A percentile compares a stretch with the other conserved stretches of the same genome.
These are phyloP conservation scores for Malus fusca DNA, from an alignment of 306 rosid genomes.

Conservation along the genomic window DNA sequence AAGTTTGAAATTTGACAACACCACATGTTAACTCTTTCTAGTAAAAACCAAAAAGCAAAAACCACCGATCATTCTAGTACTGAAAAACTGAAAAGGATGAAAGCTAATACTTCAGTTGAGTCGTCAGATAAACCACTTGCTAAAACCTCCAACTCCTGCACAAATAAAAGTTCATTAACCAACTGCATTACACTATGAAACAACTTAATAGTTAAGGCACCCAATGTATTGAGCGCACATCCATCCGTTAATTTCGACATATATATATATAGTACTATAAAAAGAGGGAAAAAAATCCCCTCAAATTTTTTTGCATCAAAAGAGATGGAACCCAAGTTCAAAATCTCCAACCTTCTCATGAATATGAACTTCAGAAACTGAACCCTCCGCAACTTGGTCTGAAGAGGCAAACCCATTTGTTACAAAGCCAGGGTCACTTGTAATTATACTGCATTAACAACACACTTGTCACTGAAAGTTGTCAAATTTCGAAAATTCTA, in stretches of 20 bases:
- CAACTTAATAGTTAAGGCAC: neutral
- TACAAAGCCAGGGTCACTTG: conserved; percentile 41
- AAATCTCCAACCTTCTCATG: conserved; percentile 21
- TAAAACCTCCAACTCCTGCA: conserved; percentile 13
- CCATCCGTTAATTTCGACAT: too few relatives aligned
- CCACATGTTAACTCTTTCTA: neutral
- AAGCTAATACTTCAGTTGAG: neutral
- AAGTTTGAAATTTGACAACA: neutral
- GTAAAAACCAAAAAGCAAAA: neutral
- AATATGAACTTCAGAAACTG: neutral
- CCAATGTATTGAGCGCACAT: too few relatives aligned
- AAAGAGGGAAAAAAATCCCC: neutral
- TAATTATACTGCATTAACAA: conserved; percentile 27
- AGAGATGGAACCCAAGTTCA: neutral
- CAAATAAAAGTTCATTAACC: neutral
- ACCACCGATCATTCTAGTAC: too few relatives aligned
- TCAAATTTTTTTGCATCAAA: neutral
- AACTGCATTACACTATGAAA: neutral
- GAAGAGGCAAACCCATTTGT: conserved; percentile 1
- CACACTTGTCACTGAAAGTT: neutral
- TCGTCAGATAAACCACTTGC: conserved; percentile 10
- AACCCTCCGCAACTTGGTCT: neutral
- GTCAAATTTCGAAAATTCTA: neutral
- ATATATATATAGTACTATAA: neutral
- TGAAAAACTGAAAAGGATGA: neutral